phyloP scores from a whole-genome alignment of 305 asterid species.

The Euphrasia arctica region DNA sequence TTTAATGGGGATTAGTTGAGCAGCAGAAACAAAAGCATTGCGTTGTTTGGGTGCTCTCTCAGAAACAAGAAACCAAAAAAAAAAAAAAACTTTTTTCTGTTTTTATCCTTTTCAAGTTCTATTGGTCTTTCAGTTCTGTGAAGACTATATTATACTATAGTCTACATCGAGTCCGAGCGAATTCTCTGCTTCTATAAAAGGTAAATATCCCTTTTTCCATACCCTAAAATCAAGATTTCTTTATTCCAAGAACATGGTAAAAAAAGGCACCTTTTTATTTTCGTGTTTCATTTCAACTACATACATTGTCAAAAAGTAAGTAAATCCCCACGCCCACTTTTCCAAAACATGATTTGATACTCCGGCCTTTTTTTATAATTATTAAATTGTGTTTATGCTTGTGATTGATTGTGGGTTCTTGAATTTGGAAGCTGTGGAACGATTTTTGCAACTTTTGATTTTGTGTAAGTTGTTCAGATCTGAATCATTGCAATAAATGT shows the following conservation, averaged over 20 bases:
- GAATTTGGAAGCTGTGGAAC: conserved; percentile 28
- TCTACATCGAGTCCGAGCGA: conserved; percentile 14
- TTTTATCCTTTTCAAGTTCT: conserved; percentile 15
- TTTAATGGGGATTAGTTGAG: conserved; percentile 24
- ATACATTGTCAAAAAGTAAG: conserved; percentile 21
- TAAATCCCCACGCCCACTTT: conserved; percentile 19
- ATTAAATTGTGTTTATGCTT: conserved; percentile 3
- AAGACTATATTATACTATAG: conserved; percentile 9
- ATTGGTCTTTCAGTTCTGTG: conserved; percentile 19
- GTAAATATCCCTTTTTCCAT: conserved; percentile 25
- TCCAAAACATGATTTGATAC: conserved; percentile 14
- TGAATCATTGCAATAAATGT: conserved; percentile 32
- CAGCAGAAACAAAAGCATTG: conserved; percentile 18
- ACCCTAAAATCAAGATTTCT: conserved; percentile 26
- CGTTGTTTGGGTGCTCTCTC: conserved; percentile 1
- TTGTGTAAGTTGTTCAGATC: conserved; percentile 62
- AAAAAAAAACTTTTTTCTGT: too few species aligned
- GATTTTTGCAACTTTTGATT: conserved; percentile 28
- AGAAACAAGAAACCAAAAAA: too few species aligned
- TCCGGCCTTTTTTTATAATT: conserved; percentile 1
- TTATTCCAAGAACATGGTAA: conserved; percentile 3
- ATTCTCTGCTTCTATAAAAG: conserved; percentile 40
- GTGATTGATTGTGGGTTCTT: conserved; percentile 14
- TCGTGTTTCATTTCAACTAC: neutral
- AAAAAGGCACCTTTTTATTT: conserved; percentile 20